Conservation (phyloP, 1,139 yeast species). For the Pichia sp. region DNA sequence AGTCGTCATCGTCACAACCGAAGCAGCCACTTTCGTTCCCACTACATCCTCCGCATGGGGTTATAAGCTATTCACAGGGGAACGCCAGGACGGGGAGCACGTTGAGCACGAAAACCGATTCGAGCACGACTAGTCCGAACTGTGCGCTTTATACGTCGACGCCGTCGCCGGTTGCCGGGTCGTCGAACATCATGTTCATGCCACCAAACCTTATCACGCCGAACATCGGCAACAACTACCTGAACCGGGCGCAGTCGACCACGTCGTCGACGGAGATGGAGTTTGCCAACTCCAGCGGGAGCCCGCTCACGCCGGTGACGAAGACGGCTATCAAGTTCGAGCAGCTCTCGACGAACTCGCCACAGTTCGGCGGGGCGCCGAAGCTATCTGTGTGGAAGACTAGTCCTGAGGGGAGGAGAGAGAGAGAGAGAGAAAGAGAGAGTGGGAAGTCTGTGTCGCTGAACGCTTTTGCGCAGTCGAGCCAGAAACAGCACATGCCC, state of each 20-base stretch:
- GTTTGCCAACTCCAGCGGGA: neutral
- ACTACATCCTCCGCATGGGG: no score
- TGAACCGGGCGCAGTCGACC: neutral
- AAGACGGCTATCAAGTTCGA: slow-evolving; percentile 12
- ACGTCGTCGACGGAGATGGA: neutral
- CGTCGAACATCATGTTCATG: neutral
- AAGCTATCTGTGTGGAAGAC: slow-evolving; percentile 9
- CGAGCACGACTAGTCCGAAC: neutral
- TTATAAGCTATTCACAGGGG: no score
- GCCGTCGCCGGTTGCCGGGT: slow-evolving; percentile 5
- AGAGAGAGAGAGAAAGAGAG: neutral
- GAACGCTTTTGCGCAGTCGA: no score
- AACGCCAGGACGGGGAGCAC: no score
- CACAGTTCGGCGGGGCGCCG: slow-evolving; percentile 6
- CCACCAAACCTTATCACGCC: neutral
- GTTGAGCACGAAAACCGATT: slow-evolving; percentile 2
- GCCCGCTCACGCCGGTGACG: slow-evolving; percentile 14
- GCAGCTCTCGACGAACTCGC: slow-evolving; percentile 7
- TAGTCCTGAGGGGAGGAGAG: neutral
- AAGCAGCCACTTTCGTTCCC: no score
- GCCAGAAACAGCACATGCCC: no score
- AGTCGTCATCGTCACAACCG: neutral
- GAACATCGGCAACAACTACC: neutral
- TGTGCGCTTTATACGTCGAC: neutral
- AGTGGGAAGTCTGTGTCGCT: neutral